These are phyloP conservation scores for Paraglomus brasilianum DNA, from an alignment of 192 early-diverging fungal genomes.

Conservation along the genomic window DNA sequence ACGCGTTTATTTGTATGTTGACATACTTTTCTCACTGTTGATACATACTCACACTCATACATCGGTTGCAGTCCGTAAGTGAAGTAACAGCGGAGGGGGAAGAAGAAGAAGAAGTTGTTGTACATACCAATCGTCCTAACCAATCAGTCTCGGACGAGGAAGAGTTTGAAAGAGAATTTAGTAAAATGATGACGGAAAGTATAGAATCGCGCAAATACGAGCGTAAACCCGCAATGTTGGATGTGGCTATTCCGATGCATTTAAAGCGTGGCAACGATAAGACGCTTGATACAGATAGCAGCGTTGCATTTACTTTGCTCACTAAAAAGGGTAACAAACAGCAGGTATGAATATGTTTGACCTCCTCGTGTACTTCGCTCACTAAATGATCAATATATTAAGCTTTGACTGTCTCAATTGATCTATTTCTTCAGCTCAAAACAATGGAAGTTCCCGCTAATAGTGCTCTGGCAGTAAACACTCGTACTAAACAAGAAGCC, in stretches of 20 bases:
- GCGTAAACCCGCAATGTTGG: constrained; percentile 73
- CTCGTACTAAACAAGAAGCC: constrained; percentile 81
- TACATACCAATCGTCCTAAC: constrained; percentile 60
- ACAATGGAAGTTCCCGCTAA: constrained; percentile 76
- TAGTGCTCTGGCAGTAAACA: constrained; percentile 79
- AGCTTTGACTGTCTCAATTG: neutral
- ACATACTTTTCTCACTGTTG: no score
- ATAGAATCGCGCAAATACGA: constrained; percentile 80
- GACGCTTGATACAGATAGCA: constrained; percentile 37
- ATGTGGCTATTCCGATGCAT: constrained; percentile 85
- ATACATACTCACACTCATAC: no score
- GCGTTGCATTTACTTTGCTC: constrained; percentile 76
- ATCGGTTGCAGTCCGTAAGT: constrained; percentile 10
- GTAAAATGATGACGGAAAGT: constrained; percentile 88
- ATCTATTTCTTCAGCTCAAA: constrained; percentile 47
- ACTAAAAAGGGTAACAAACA: constrained; percentile 87
- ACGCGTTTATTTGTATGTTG: neutral
- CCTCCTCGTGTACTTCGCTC: neutral
- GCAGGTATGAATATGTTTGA: constrained; percentile 43
- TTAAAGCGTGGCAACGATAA: constrained; percentile 39
- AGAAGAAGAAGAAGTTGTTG: constrained; percentile 58
- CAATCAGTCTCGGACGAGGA: constrained; percentile 75
- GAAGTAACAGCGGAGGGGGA: constrained; percentile 52
- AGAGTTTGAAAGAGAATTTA: constrained; percentile 87
- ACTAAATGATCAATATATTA: neutral